Conservation (phyloP, 306 rosid species). For the Glycyrrhiza uralensis region DNA sequence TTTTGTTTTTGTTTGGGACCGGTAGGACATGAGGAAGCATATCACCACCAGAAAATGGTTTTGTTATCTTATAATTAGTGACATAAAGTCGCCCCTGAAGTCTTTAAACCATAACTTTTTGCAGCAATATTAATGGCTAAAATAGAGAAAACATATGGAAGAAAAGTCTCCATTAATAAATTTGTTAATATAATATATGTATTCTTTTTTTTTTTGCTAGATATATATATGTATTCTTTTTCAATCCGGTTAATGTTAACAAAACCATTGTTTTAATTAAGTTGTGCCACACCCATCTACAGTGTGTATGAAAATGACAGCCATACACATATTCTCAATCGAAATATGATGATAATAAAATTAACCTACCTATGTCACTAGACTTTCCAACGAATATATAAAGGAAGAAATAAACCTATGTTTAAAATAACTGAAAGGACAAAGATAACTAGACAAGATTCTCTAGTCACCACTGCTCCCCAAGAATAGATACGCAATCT, state of each 20-base stretch:
- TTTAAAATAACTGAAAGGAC: conserved; percentile 12
- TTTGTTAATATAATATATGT: too few relatives aligned
- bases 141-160: neutral
- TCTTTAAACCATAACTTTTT: neutral
- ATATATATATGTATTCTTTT: too few relatives aligned
- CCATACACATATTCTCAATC: neutral
- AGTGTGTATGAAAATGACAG: neutral
- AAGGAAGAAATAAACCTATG: neutral
- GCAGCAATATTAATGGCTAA: neutral
- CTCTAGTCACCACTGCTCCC: neutral
- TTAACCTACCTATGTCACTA: neutral
- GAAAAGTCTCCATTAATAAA: neutral
- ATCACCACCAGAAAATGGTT: neutral
- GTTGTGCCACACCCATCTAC: neutral
- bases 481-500: conserved; percentile 8
- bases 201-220: too few relatives aligned
- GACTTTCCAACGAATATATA: neutral
- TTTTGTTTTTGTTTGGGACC: neutral
- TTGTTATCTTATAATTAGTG: neutral
- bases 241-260: too few relatives aligned
- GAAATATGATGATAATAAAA: too few relatives aligned
- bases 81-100: neutral
- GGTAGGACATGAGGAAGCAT: neutral
- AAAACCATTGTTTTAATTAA: too few relatives aligned
- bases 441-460: conserved; percentile 5